Evolutionary conservation across 1,284 basidiomycete genomes (phyloP).

Genomic region (Butyriboletus appendiculatus): DNA sequence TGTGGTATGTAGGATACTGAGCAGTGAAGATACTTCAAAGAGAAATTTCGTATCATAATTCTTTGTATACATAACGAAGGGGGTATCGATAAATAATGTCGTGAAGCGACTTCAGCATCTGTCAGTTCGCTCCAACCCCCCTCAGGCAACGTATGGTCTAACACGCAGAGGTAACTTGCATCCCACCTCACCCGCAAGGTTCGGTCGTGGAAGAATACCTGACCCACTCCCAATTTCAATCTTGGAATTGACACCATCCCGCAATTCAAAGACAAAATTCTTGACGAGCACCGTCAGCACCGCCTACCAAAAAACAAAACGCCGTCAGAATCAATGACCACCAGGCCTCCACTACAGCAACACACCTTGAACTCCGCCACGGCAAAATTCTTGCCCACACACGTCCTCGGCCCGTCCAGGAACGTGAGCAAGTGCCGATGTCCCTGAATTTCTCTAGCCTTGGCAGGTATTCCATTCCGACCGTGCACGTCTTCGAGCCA

Average conservation of each 20-base stretch:
- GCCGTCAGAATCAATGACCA: neutral
- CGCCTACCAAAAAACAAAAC: neutral
- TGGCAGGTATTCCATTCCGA: conserved; percentile 15
- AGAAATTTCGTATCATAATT: too few relatives aligned
- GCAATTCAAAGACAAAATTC: conserved; percentile 22
- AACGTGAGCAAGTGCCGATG: conserved; percentile 44
- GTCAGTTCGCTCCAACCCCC: too few relatives aligned
- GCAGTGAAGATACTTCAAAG: too few relatives aligned
- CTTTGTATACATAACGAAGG: too few relatives aligned
- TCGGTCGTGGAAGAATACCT: conserved; percentile 20
- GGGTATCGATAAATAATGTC: too few relatives aligned
- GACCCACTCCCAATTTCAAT: conserved; percentile 14
- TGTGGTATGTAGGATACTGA: too few relatives aligned
- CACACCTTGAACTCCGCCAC: conserved; percentile 50
- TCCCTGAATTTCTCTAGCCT: conserved; percentile 40
- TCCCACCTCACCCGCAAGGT: conserved; percentile 25
- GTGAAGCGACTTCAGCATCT: neutral
- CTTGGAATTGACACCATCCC: conserved; percentile 18
- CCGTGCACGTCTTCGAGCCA: conserved; percentile 33
- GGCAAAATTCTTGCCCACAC: conserved; percentile 44
- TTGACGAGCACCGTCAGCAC: conserved; percentile 25
- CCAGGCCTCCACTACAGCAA: neutral
- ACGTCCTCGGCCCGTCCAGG: conserved; percentile 41
- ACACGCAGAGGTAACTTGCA: conserved; percentile 24
- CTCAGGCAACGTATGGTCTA: conserved; percentile 8